These are phyloP conservation scores for Nannochloropsis gaditana DNA, from an alignment of 108 stramenopile species.

Conservation along the genomic window DNA sequence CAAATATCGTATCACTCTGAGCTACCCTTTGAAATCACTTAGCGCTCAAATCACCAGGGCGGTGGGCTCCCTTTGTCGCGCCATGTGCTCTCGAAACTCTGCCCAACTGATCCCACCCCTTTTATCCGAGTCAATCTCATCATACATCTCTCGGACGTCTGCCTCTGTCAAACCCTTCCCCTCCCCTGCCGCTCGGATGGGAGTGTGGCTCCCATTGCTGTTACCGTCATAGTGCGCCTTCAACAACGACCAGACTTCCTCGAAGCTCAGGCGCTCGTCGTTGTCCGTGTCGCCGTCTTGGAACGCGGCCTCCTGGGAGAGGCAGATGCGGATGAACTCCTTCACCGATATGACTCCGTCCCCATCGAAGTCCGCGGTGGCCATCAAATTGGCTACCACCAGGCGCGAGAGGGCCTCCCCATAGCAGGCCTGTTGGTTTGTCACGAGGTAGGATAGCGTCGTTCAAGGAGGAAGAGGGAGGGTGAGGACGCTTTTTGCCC, in stretches of 20 bases:
- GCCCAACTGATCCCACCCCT: background rate
- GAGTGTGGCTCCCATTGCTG: background rate
- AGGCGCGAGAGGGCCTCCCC: background rate
- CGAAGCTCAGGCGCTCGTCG: background rate
- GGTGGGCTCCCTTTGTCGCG: background rate
- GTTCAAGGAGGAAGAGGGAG: no score
- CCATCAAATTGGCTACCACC: background rate
- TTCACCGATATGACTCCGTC: background rate
- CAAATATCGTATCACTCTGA: no score
- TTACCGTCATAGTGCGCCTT: background rate
- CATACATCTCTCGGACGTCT: background rate
- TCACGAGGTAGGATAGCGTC: no score
- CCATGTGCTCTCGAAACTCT: conserved; percentile 4
- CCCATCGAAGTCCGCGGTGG: background rate
- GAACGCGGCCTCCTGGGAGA: background rate
- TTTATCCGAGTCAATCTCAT: background rate
- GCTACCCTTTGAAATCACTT: no score
- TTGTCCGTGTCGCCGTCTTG: background rate
- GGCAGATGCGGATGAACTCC: background rate
- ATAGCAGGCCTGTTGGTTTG: background rate
- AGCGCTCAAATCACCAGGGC: background rate
- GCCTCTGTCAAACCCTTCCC: background rate
- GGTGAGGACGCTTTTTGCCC: no score
- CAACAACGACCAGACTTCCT: background rate
- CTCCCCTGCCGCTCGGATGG: conserved; percentile 9